Base-by-base conservation (phyloP, 352 stramenopile species). In the Globisporangium parvum region DNA sequence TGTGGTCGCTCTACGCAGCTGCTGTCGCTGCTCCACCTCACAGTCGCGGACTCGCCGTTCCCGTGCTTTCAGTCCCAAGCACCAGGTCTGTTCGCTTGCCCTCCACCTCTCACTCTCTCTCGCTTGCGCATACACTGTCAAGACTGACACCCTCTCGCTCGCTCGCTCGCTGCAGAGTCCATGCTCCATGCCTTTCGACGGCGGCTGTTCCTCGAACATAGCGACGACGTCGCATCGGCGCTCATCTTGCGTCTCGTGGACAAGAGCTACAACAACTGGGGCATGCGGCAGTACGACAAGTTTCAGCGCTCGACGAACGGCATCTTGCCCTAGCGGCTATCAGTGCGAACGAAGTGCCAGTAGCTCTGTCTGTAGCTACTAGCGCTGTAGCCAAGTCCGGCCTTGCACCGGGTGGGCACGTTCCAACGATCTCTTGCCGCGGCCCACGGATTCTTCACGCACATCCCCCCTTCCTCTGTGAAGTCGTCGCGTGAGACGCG, bases 21-120 rank as follows among this genome's bases (percentile, higher is more conserved):
- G 51, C 55, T 96, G 11, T 89, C 88, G 15, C 64, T 98, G 14
- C 85, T 98, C 28, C 86, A 96, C 62, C 86, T 98, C 21, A 97
- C 89, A 46, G 79, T 76, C 28, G 67, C 81, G 18, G 72, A 91
- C 41, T 96, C 87, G 33, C 87, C 83, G 10, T 97, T 96, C 55
- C 87, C 87, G 35, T 98, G 91, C 63, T 98, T 98, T 50, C 69
- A 67, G 31, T 41, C 39, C 28, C 55, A 62, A 23, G 53, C 55
- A 17, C 56, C 62, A 56, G 53, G 70, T 68, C 35, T n/a, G 53
- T 23, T 5, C n/a, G n/a, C n/a, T n/a, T n/a, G n/a, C n/a, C n/a
- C n/a, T n/a, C n/a, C n/a, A n/a, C n/a, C n/a, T n/a, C n/a, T n/a
- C n/a, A n/a, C n/a, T n/a, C n/a, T n/a, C n/a, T n/a, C n/a, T n/a